Evolutionary conservation across 1,139 yeast species (phyloP), one percentile per base, ranked within the genome.

Genomic region (Debaryomyces sp.): DNA sequence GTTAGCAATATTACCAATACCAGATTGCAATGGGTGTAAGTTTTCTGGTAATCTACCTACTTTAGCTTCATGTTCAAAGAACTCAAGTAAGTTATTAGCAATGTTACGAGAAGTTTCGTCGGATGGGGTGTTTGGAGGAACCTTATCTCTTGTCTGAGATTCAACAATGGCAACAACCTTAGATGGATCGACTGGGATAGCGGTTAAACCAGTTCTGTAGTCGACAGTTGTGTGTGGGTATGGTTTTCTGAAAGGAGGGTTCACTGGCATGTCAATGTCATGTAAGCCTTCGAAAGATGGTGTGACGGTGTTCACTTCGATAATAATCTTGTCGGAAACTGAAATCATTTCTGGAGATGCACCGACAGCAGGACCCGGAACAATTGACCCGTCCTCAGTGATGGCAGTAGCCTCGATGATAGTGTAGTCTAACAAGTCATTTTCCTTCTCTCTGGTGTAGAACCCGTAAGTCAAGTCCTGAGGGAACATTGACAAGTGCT

Each of bases 311-410:
- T 94, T 94, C 53, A 94, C 84, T 71, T 94, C 99, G 59, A 94
- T 86, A 62, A 94, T 90, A 56, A 94, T 74, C 70, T 91, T 92
- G 63, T 92, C 96, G 38, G 96, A 84, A 50, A 84, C 87, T 33
- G 86, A 73, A 48, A 90, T 73, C 81, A 94, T 85, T 73, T 94
- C 99, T 35, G 98, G 98, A 4, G 97, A 85, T 8, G 89, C 98
- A 59, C 99, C 99, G 40, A 94, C 98, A 3, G 98, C 96, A 8
- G 99, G 98, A 56, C 99, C 98, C 36, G 97, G 96, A 48, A 94
- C 84, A 63, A 94, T 84, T 21, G 90, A 77, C 54, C 99, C 99
- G 66, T 90, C 94, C 70, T 91, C 97, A 50, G 91, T 88, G 60
- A 94, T 94, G 38, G 96, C 99, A 13, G 98, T 91, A 46, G 99